Conservation (phyloP, 208 protist genomes). For the Trypanosoma avium region DNA sequence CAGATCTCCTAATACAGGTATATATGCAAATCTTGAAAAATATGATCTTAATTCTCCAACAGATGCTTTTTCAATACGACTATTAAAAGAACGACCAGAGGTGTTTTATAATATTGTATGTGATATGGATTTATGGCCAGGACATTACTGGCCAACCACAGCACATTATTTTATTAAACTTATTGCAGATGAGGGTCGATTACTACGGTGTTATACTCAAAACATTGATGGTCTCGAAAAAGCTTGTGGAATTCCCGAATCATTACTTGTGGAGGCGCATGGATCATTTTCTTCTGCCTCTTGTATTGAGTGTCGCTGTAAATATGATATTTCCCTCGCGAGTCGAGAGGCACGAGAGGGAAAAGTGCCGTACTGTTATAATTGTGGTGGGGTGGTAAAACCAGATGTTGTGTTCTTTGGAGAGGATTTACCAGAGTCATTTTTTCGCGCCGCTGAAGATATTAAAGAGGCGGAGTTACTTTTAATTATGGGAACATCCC, state of each 20-base stretch:
- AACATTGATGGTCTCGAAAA: slow-evolving; percentile 97
- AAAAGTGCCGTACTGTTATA: slow-evolving; percentile 55
- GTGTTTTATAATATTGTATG: slow-evolving; percentile 92
- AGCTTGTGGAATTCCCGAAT: slow-evolving; percentile 66
- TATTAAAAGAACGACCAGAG: slow-evolving; percentile 83
- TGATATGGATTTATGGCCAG: slow-evolving; percentile 88
- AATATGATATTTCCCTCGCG: slow-evolving; percentile 47
- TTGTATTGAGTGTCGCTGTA: slow-evolving; percentile 82
- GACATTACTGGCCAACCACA: slow-evolving; percentile 74
- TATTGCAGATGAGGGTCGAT: slow-evolving; percentile 86
- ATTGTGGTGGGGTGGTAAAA: slow-evolving; percentile 88
- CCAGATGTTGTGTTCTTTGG: slow-evolving; percentile 97
- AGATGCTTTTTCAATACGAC: slow-evolving; percentile 89
- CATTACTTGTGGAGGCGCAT: slow-evolving; percentile 94
- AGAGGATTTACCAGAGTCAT: slow-evolving; percentile 90
- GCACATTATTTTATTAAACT: slow-evolving; percentile 94
- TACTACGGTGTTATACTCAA: slow-evolving; percentile 95
- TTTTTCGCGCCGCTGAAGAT: slow-evolving; percentile 77
- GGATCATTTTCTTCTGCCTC: slow-evolving; percentile 87
- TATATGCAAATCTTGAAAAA: slow-evolving; percentile 89
- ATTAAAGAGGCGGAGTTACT: slow-evolving; percentile 81
- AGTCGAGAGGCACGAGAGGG: slow-evolving; percentile 36
- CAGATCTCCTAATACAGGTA: slow-evolving; percentile 88
- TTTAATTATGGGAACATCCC: slow-evolving; percentile 95
- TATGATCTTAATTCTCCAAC: slow-evolving; percentile 90